These are phyloP conservation scores for Dendrobium catenatum DNA, from an alignment of 106 monocot genomes.

Conservation along the genomic window DNA sequence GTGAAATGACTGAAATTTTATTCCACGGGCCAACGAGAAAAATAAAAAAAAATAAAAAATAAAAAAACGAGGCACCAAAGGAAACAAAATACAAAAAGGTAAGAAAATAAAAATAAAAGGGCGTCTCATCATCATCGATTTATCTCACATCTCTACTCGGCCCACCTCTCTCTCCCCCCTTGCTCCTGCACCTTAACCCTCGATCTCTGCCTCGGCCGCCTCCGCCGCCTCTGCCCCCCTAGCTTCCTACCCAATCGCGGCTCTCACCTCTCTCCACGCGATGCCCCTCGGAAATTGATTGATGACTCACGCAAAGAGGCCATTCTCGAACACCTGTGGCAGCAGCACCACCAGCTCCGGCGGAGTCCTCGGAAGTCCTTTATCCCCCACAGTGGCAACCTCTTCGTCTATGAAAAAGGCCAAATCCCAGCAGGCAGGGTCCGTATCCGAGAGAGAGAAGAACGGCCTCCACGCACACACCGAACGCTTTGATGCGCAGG, in stretches of 20 bases:
- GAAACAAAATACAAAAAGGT: background rate
- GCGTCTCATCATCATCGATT: background rate
- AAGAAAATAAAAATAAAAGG: background rate
- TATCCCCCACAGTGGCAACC: conserved; percentile 4
- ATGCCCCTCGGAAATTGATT: conserved; percentile 9
- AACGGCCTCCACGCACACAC: conserved; percentile 12
- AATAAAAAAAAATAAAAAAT: background rate
- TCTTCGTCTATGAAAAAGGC: conserved; percentile 25
- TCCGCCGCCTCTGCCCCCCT: background rate
- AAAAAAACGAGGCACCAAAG: background rate
- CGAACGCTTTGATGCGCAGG: conserved; percentile 4
- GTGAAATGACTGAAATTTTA: too few species aligned
- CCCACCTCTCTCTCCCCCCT: background rate
- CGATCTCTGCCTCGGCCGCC: conserved; percentile 6
- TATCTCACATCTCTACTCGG: background rate
- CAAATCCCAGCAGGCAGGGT: conserved; percentile 12
- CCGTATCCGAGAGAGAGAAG: conserved; percentile 4
- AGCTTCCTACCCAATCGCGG: background rate
- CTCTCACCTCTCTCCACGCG: background rate
- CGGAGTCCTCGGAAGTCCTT: background rate
- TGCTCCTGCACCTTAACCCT: background rate
- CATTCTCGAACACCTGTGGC: conserved; percentile 13
- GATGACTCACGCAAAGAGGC: conserved; percentile 24
- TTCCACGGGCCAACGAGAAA: background rate
- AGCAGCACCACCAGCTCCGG: conserved; percentile 10